Conservation (phyloP, 176 grass and related monocot species). For the Themeda triandra region DNA sequence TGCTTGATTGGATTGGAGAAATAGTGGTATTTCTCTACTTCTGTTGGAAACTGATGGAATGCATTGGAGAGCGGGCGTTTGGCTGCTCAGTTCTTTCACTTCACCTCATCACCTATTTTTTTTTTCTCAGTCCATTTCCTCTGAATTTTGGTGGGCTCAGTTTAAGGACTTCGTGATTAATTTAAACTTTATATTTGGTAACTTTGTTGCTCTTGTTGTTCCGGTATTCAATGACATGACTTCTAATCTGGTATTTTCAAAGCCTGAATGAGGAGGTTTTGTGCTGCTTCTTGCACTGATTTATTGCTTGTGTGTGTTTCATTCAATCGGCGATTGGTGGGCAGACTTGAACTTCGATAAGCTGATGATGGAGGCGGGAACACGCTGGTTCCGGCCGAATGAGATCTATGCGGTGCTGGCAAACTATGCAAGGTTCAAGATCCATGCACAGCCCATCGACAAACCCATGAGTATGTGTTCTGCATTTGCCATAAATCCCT, state of each 20-base stretch:
- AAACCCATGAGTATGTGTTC: slow-evolving; percentile 62
- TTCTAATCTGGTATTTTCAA: background rate
- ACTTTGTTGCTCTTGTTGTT: background rate
- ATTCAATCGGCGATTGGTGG: background rate
- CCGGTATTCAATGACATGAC: background rate
- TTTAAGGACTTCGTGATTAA: background rate
- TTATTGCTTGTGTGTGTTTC: slow-evolving; percentile 14
- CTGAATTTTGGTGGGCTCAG: background rate
- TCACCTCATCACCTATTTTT: background rate
- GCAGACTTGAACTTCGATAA: slow-evolving; percentile 83
- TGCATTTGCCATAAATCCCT: slow-evolving; percentile 22
- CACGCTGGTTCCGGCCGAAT: slow-evolving; percentile 85
- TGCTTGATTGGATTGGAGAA: background rate
- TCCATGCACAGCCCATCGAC: slow-evolving; percentile 69
- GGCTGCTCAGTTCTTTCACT: background rate
- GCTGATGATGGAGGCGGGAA: slow-evolving; percentile 47
- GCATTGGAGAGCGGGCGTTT: background rate
- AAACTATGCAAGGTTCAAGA: slow-evolving; percentile 59
- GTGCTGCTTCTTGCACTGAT: background rate
- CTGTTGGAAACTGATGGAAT: background rate
- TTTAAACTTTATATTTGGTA: no score
- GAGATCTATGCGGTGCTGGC: slow-evolving; percentile 86
- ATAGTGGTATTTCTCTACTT: background rate
- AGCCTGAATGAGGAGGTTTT: background rate
- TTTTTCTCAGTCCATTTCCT: background rate